A percentile compares a stretch with the other conserved stretches of the same genome.
Evolutionary conservation across 306 rosid species (phyloP).

Genomic region (Nissolia schottii): DNA sequence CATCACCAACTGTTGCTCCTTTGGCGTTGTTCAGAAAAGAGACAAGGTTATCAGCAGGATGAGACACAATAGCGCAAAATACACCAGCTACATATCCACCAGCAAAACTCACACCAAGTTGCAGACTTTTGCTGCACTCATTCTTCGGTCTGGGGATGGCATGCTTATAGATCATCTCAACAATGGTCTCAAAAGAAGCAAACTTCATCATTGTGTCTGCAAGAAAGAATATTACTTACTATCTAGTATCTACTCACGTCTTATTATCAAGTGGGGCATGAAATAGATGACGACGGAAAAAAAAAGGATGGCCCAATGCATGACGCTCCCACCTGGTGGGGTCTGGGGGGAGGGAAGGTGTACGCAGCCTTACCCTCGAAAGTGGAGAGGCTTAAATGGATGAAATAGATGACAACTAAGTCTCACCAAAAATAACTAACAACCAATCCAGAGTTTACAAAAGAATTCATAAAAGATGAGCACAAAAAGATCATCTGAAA

Average conservation of each 20-base stretch:
- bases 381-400: no score
- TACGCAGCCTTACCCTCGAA: no score
- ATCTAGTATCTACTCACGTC: neutral
- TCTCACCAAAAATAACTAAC: neutral
- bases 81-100: slow-evolving; percentile 96
- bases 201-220: slow-evolving; percentile 98
- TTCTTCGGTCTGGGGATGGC: slow-evolving; percentile 76
- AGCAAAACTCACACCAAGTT: slow-evolving; percentile 92
- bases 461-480: neutral
- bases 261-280: neutral
- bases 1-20: slow-evolving; percentile 97
- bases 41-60: slow-evolving; percentile 98
- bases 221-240: slow-evolving; percentile 2
- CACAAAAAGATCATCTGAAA: neutral
- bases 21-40: slow-evolving; percentile 95
- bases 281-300: neutral
- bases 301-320: no score
- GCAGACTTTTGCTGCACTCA: slow-evolving; percentile 76
- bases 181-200: slow-evolving; percentile 91
- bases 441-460: neutral
- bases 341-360: no score
- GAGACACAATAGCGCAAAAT: slow-evolving; percentile 92
- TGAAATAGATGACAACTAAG: neutral
- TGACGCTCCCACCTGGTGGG: no score
- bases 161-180: slow-evolving; percentile 72